Percentiles rank a stretch among this genome's conserved stretches.
Conservation (phyloP, 2,329 filamentous ascomycete genomes). For the Fusarium protoensiforme region DNA sequence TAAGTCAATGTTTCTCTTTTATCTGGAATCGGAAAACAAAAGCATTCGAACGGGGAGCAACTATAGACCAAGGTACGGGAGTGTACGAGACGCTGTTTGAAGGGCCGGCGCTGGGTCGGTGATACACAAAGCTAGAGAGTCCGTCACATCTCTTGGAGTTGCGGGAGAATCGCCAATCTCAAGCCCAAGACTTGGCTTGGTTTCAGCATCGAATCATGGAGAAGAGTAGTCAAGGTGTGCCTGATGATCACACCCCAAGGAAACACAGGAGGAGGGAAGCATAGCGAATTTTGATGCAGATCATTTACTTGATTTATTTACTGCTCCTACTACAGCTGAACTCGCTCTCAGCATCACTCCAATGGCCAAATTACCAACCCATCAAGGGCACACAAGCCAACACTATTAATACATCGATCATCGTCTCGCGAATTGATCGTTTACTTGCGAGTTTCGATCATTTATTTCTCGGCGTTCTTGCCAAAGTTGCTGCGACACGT, state of each 20-base stretch:
- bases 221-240: neutral
- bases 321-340: constrained; percentile 25
- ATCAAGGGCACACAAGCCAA: neutral
- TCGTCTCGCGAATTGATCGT: neutral
- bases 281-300: neutral
- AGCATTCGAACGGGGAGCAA: constrained; percentile 2
- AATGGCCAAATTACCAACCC: constrained; percentile 3
- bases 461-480: constrained; percentile 46
- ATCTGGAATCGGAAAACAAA: constrained; percentile 1
- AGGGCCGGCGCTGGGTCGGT: neutral
- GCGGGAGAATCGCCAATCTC: neutral
- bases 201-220: neutral
- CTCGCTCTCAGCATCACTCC: constrained; percentile 20
- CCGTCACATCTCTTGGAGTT: neutral
- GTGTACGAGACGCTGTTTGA: neutral
- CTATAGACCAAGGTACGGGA: constrained; percentile 2
- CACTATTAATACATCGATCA: constrained; percentile 15
- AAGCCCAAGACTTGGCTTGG: neutral
- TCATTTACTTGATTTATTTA: constrained; percentile 10
- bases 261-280: neutral
- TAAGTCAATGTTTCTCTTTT: constrained; percentile 24
- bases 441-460: neutral
- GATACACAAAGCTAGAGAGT: neutral
- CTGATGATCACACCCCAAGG: constrained; percentile 13
- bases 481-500: constrained; percentile 46